These are phyloP conservation scores for Apiotrichum gracile DNA, from an alignment of 1,284 basidiomycete genomes.

Conservation along the genomic window DNA sequence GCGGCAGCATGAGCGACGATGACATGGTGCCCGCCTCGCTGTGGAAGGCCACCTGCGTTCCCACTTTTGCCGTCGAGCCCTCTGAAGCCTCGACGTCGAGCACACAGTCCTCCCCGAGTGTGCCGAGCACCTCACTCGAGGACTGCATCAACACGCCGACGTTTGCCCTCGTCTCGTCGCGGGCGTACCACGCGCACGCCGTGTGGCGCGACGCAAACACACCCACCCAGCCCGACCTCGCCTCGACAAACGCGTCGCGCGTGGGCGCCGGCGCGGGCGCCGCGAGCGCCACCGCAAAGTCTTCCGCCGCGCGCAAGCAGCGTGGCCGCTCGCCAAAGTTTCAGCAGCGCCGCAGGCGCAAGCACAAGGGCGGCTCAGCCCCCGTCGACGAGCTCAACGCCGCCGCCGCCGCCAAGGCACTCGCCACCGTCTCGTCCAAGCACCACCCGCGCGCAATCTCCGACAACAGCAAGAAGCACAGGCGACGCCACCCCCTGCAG, in stretches of 20 bases:
- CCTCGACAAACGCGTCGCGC: too few species aligned
- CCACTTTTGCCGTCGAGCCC: neutral
- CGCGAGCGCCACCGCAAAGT: neutral
- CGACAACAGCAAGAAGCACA: neutral
- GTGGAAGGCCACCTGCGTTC: neutral
- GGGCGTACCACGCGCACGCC: neutral
- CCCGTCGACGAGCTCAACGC: neutral
- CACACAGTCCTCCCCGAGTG: neutral
- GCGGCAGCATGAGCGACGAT: neutral
- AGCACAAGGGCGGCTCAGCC: neutral
- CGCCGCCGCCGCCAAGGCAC: neutral
- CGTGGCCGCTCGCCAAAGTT: neutral
- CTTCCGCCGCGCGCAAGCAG: neutral
- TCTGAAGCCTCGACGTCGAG: neutral
- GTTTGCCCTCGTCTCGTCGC: slow-evolving; percentile 1
- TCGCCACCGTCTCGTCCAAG: neutral
- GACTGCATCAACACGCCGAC: slow-evolving; percentile 3
- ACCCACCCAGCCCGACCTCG: too few species aligned
- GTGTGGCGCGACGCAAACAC: neutral
- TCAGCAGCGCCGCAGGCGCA: neutral
- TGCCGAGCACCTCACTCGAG: neutral
- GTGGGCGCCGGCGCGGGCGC: too few species aligned
- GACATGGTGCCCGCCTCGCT: neutral
- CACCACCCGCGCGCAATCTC: neutral
- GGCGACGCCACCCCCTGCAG: neutral